Percentiles rank a stretch among this genome's conserved stretches.
These are phyloP conservation scores for Lasiodiplodia citricola DNA, from an alignment of 2,329 filamentous ascomycete species.

Conservation along the genomic window DNA sequence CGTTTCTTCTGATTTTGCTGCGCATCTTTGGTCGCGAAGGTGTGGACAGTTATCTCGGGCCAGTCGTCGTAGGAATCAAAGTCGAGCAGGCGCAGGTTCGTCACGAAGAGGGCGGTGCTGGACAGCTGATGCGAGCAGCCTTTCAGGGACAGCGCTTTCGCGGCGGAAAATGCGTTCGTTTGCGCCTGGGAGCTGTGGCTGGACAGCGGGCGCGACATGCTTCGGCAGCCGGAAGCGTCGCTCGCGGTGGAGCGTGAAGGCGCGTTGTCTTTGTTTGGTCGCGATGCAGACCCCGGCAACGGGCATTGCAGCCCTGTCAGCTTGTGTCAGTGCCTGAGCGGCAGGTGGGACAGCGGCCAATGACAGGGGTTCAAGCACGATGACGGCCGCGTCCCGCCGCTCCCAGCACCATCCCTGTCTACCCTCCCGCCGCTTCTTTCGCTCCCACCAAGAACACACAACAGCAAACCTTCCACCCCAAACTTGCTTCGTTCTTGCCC, in stretches of 20 bases:
- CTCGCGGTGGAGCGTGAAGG: slow-evolving; percentile 4
- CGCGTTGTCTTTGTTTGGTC: slow-evolving; percentile 13
- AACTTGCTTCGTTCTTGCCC: not conserved
- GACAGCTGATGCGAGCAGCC: slow-evolving; percentile 29
- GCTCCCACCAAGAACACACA: not conserved
- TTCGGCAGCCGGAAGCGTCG: slow-evolving; percentile 11
- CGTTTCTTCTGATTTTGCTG: slow-evolving; percentile 80
- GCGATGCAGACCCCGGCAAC: slow-evolving; percentile 14
- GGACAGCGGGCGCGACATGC: slow-evolving; percentile 28
- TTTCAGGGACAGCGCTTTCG: slow-evolving; percentile 6
- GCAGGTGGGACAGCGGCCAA: slow-evolving; percentile 8
- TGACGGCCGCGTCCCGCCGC: slow-evolving; percentile 9
- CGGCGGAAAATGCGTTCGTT: slow-evolving; percentile 27
- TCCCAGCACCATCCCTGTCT: slow-evolving; percentile 8
- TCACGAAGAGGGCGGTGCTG: slow-evolving; percentile 68
- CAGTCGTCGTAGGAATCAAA: slow-evolving; percentile 79
- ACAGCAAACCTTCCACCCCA: not conserved
- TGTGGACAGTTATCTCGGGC: slow-evolving; percentile 73
- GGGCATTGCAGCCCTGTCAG: not conserved
- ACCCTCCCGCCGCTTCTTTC: not conserved
- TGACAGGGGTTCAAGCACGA: not conserved
- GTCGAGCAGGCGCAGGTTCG: slow-evolving; percentile 81
- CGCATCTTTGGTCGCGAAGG: slow-evolving; percentile 70
- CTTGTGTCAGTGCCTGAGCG: not conserved
- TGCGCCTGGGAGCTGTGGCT: slow-evolving; percentile 25